Base-by-base conservation (phyloP, 2,329 filamentous ascomycete species). In the Colletotrichum endophyticum region DNA sequence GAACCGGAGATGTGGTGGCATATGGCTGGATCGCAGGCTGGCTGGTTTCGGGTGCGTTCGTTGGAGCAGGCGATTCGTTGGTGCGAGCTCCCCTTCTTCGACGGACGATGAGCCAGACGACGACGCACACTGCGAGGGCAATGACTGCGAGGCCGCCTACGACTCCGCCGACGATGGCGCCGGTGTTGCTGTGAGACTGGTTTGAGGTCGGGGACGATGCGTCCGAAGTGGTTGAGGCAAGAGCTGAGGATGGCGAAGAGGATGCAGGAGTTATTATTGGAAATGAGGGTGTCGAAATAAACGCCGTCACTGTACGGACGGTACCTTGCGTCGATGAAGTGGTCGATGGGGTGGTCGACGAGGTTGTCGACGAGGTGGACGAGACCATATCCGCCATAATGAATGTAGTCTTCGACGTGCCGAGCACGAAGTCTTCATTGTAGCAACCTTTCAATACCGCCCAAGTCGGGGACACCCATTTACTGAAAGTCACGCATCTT, bases 401-500 rank as follows among this genome's bases (percentile, higher is more conserved):
- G 9, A 49, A 49, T 2, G 39, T 2, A 1, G 39, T 49, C 19
- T 19, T 49, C 1, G 39, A 49, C 39, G 39, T 49, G 19, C 39
- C 39, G 19, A 44, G 0, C 19, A 3, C 39, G 1, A 1, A 44
- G 5, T 12, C 19, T 3, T 44, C 19, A 0, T 49, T 49, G 19
- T 49, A 49, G 39, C 39, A 49, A 49, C 39, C 39, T 49, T 49
- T 49, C 39, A 49, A 49, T 12, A 1, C 1, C 39, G 19, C 19
- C 1, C 3, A 49, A 0, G 39, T n/a, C 3, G 39, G 5, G 39
- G 19, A 49, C 39, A 49, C 39, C 39, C 39, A 49, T 49, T 49
- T 49, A 6, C 19, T 49, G 9, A 7, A 49, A 49, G 39, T 49
- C 0, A 49, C 39, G 3, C 39, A 49, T 49, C 39, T 0, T 7